Conservation (phyloP, 2,329 filamentous ascomycete species). For the Fusarium humuli region DNA sequence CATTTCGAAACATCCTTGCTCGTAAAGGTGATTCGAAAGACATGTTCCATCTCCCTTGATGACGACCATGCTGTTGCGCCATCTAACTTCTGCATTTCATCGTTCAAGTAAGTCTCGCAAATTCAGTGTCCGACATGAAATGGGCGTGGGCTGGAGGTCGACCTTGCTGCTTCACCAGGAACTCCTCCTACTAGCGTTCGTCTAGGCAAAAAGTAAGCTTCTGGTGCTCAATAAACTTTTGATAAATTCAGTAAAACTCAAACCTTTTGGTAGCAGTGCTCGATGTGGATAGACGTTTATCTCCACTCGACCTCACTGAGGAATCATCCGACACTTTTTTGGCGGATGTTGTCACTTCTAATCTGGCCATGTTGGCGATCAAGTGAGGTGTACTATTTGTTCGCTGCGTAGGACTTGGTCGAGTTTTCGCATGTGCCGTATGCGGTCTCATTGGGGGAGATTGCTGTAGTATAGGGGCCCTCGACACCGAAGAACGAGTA, state of each 20-base stretch:
- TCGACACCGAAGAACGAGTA: conserved; percentile 50
- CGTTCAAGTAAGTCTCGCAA: conserved; percentile 54
- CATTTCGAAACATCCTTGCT: neutral
- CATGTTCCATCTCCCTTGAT: conserved; percentile 66
- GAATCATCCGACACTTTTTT: conserved; percentile 52
- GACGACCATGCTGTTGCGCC: conserved; percentile 68
- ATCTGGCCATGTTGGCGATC: conserved; percentile 44
- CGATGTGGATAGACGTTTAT: conserved; percentile 65
- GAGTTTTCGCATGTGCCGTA: conserved; percentile 63
- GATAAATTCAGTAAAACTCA: conserved; percentile 71
- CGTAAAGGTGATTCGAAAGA: conserved; percentile 51
- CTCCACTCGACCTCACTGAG: conserved; percentile 49
- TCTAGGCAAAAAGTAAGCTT: conserved; percentile 69
- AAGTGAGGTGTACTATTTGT: conserved; percentile 63
- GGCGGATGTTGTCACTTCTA: conserved; percentile 40
- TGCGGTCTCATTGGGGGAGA: conserved; percentile 60
- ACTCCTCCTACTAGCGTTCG: conserved; percentile 63
- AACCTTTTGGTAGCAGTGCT: conserved; percentile 67
- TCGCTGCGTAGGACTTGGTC: conserved; percentile 58
- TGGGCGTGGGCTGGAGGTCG: conserved; percentile 54
- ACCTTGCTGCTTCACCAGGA: conserved; percentile 61
- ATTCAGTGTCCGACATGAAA: conserved; percentile 56
- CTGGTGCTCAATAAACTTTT: conserved; percentile 71
- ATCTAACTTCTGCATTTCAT: conserved; percentile 61
- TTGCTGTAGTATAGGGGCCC: conserved; percentile 40